Evolutionary conservation across 495 filamentous ascomycete species (phyloP).

Genomic region (Lasiosphaeria miniovina): DNA sequence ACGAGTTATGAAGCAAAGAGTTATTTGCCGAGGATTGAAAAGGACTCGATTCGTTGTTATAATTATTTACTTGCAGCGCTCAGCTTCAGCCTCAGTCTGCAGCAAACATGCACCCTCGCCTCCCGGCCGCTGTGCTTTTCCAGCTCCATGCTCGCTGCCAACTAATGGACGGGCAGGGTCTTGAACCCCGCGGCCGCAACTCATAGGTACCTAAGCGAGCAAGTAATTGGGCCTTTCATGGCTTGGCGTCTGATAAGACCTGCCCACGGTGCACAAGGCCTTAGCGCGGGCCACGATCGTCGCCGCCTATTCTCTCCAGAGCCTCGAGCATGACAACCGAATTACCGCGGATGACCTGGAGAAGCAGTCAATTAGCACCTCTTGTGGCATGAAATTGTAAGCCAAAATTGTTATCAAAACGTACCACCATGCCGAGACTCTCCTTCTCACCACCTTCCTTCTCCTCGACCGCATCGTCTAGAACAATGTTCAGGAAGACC

Average conservation of each 20-base stretch:
- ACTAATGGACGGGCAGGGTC: too few relatives aligned
- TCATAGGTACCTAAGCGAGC: neutral
- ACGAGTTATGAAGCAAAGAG: too few relatives aligned
- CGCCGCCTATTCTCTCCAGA: constrained; percentile 55
- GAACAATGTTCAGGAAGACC: constrained; percentile 98
- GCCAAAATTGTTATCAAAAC: constrained; percentile 26
- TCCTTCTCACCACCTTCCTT: constrained; percentile 89
- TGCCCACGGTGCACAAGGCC: neutral
- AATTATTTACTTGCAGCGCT: too few relatives aligned
- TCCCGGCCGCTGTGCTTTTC: too few relatives aligned
- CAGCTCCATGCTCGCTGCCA: too few relatives aligned
- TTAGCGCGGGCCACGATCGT: constrained; percentile 26
- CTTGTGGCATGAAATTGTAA: neutral
- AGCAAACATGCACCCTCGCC: too few relatives aligned
- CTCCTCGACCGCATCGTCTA: constrained; percentile 97
- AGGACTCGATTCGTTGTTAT: too few relatives aligned
- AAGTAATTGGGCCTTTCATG: neutral
- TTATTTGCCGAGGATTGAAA: too few relatives aligned
- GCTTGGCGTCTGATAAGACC: neutral
- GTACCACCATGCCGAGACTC: constrained; percentile 87
- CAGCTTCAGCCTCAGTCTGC: too few relatives aligned
- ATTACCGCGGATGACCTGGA: constrained; percentile 78
- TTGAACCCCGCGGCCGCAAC: too few relatives aligned
- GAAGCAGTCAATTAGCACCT: constrained; percentile 6
- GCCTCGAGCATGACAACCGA: constrained; percentile 96